Evolutionary conservation across 768 basidiomycete species (phyloP).

Genomic region (Pholiota molesta): DNA sequence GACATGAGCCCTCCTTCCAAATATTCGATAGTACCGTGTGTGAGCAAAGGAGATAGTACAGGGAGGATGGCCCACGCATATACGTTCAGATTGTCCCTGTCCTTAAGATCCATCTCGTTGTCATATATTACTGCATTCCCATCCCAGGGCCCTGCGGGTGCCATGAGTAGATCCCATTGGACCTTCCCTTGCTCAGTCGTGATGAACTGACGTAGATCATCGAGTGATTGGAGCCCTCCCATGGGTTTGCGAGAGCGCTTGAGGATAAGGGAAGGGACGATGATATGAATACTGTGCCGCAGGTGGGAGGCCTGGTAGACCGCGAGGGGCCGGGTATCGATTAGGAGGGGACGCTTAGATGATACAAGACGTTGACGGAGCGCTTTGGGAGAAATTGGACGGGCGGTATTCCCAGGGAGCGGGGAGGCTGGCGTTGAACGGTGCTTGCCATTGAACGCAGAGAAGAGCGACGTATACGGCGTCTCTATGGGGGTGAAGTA

Average conservation of each 20-base stretch:
- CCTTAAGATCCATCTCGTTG: constrained; percentile 73
- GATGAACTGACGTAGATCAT: constrained; percentile 77
- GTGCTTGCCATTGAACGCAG: constrained; percentile 14
- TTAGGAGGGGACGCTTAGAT: constrained; percentile 61
- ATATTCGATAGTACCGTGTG: constrained; percentile 61
- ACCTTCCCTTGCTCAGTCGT: constrained; percentile 76
- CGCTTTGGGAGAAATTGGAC: constrained; percentile 47
- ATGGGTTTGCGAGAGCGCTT: constrained; percentile 79
- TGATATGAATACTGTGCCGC: constrained; percentile 75
- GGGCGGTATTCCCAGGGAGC: constrained; percentile 21
- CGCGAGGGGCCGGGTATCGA: constrained; percentile 82
- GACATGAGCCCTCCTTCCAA: constrained; percentile 72
- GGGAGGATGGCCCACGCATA: constrained; percentile 75
- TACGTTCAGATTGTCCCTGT: constrained; percentile 54
- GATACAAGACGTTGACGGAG: constrained; percentile 53
- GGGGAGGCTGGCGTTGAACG: background rate
- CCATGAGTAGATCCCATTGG: constrained; percentile 69
- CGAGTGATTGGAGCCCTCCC: constrained; percentile 64
- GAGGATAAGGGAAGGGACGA: constrained; percentile 88
- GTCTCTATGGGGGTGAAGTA: constrained; percentile 47
- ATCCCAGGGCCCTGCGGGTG: constrained; percentile 60
- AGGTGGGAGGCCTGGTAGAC: constrained; percentile 70
- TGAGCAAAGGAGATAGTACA: constrained; percentile 61
- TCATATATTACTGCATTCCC: constrained; percentile 78
- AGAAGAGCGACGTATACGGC: constrained; percentile 22